phyloP scores from a whole-genome alignment of 2,329 filamentous ascomycete genomes.

The Microsporum ferrugineum region DNA sequence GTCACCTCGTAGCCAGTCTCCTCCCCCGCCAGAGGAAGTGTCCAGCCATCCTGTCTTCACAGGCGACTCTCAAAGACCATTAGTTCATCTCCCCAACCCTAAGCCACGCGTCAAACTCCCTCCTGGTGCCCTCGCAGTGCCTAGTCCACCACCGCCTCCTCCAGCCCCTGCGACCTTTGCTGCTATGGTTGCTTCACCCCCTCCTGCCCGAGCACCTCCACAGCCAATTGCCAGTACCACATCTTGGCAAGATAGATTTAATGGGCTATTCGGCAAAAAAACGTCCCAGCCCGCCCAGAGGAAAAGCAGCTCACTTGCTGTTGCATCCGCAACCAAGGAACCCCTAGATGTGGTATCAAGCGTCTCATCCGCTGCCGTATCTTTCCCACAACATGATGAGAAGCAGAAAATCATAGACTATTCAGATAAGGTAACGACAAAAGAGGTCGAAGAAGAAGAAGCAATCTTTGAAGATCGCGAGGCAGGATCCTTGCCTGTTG shows the following conservation, averaged over 20 bases:
- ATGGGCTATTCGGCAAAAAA: slow-evolving; percentile 61
- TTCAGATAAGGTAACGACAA: slow-evolving; percentile 44
- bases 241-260: slow-evolving; percentile 72
- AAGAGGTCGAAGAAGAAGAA: slow-evolving; percentile 64
- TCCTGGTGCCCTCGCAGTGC: slow-evolving; percentile 32
- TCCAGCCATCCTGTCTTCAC: slow-evolving; percentile 47
- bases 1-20: slow-evolving; percentile 33
- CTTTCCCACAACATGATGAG: slow-evolving; percentile 44
- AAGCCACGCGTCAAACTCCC: slow-evolving; percentile 73
- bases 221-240: slow-evolving; percentile 38
- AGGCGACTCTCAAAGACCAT: slow-evolving; percentile 39
- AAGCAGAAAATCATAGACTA: slow-evolving; percentile 25
- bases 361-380: slow-evolving; percentile 54
- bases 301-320: slow-evolving; percentile 45
- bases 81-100: slow-evolving; percentile 47
- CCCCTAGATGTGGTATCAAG: slow-evolving; percentile 48
- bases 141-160: slow-evolving; percentile 28
- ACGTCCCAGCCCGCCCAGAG: slow-evolving; percentile 31
- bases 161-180: slow-evolving; percentile 37
- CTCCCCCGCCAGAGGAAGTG: slow-evolving; percentile 47
- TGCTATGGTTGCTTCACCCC: slow-evolving; percentile 31
- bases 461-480: slow-evolving; percentile 73
- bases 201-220: slow-evolving; percentile 29
- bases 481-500: slow-evolving; percentile 62
- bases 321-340: slow-evolving; percentile 57